Evolutionary conservation across 495 filamentous ascomycete genomes (phyloP).

Genomic region (Chaetomidium leptoderma): DNA sequence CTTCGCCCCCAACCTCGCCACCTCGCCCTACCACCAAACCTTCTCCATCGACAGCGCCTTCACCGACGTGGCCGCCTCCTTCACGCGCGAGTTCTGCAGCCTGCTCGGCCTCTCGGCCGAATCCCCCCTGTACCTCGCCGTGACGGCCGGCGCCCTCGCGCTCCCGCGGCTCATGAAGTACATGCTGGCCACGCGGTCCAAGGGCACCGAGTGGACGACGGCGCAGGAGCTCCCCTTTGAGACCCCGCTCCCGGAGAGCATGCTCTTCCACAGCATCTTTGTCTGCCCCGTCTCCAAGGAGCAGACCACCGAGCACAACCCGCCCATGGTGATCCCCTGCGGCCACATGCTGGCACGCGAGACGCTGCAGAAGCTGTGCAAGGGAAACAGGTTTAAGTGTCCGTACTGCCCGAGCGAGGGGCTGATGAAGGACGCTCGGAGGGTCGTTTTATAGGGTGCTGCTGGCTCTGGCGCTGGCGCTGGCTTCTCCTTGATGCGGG

Average conservation of each 20-base stretch:
- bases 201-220: slow-evolving; percentile 91
- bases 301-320: slow-evolving; percentile 87
- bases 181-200: slow-evolving; percentile 74
- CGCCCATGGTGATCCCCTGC: slow-evolving; percentile 96
- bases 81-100: slow-evolving; percentile 93
- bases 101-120: slow-evolving; percentile 81
- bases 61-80: slow-evolving; percentile 73
- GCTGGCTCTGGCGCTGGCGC: too few species aligned
- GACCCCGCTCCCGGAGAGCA: slow-evolving; percentile 78
- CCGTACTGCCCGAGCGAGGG: slow-evolving; percentile 93
- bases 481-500: too few species aligned
- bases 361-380: slow-evolving; percentile 69
- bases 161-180: slow-evolving; percentile 80
- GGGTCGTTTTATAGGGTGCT: slow-evolving; percentile 54
- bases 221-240: slow-evolving; percentile 88
- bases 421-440: slow-evolving; percentile 65
- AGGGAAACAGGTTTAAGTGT: slow-evolving; percentile 82
- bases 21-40: slow-evolving; percentile 68
- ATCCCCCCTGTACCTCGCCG: slow-evolving; percentile 85
- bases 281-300: slow-evolving; percentile 96
- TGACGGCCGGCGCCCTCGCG: slow-evolving; percentile 86
- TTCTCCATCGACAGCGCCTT: slow-evolving; percentile 74
- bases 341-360: slow-evolving; percentile 91
- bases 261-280: slow-evolving; percentile 94
- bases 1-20: slow-evolving; percentile 61